A percentile compares a stretch with the other conserved stretches of the same genome.
phyloP scores from a whole-genome alignment of 768 basidiomycete species.

The Tulasnella sp. region DNA sequence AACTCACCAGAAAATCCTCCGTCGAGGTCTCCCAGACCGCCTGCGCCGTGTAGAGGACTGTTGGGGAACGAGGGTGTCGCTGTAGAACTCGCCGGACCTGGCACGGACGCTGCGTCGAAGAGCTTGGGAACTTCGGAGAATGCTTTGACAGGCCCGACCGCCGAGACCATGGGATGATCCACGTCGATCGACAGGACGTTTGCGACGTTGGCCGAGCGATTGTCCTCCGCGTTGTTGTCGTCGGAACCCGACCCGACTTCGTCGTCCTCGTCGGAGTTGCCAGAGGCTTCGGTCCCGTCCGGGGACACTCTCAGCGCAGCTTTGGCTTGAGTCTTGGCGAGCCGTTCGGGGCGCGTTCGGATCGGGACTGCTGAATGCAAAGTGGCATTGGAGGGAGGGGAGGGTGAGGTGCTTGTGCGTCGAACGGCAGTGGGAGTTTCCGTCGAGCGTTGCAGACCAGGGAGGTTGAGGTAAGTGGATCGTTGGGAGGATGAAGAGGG shows the following conservation, averaged over 20 bases:
- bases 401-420: conserved; percentile 7
- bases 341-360: background rate
- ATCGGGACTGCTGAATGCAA: background rate
- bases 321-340: conserved; percentile 4
- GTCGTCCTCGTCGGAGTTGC: background rate
- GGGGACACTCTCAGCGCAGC: background rate
- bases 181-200: background rate
- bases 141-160: background rate
- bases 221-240: background rate
- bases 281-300: background rate
- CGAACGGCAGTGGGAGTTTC: background rate
- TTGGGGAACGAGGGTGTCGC: conserved; percentile 3
- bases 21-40: background rate
- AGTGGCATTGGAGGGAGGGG: conserved; percentile 2
- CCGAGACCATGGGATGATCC: background rate
- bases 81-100: background rate
- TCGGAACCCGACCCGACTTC: background rate
- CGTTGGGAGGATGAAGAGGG: background rate
- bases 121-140: background rate
- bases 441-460: background rate
- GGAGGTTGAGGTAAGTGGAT: background rate
- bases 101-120: background rate
- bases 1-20: background rate
- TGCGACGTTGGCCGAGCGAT: background rate
- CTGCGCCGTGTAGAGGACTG: background rate